Base-by-base conservation (phyloP, 2,329 filamentous ascomycete genomes). In the Aureobasidium sp. region DNA sequence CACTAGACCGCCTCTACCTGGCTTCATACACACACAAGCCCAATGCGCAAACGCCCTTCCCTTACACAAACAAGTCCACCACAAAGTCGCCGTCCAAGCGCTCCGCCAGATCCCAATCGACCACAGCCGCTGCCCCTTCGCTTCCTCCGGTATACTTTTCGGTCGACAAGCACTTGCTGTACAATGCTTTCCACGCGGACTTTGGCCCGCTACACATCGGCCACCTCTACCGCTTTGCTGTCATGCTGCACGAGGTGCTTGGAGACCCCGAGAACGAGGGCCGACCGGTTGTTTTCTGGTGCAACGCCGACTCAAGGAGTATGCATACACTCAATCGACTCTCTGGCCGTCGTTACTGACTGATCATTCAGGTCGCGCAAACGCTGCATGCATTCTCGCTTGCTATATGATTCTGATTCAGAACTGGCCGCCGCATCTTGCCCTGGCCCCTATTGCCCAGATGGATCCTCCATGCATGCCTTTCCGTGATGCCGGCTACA, bases 361-460 rank as follows among this genome's bases (percentile, higher is more conserved):
- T 17, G 42, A 17, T n/a, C 37, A 36, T 27, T 29, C 63, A 92
- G 89, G 88, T 74, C 88, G 94, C 73, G 90, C 90, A 67, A 99
- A 99, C 76, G 91, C 94, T 52, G 91, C 94, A 31, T 97, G 92
- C 74, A 84, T 99, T 71, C 84, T 99, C 49, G 93, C 94, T 61
- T 96, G 91, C 79, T 99, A 99, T 79, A 97, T 99, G 92, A 92
- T 99, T 47, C 79, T 99, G 67, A 96, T 99, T 69, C 94, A 99
- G 78, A 90, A 90, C 45, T 99, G 94, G 94, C 90, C 94, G 51
- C 94, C 94, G 58, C 94, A 99, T 79, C 81, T 97, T 69, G 94
- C 94, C 37, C 84, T 99, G 45, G 93, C 93, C 14, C 94, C 94
- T 15, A 96, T 99, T 72, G 91, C 94, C 7, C 94, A 99, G 77